These are phyloP conservation scores for Backusella westeae DNA, from an alignment of 192 early-diverging fungal species.

Conservation along the genomic window DNA sequence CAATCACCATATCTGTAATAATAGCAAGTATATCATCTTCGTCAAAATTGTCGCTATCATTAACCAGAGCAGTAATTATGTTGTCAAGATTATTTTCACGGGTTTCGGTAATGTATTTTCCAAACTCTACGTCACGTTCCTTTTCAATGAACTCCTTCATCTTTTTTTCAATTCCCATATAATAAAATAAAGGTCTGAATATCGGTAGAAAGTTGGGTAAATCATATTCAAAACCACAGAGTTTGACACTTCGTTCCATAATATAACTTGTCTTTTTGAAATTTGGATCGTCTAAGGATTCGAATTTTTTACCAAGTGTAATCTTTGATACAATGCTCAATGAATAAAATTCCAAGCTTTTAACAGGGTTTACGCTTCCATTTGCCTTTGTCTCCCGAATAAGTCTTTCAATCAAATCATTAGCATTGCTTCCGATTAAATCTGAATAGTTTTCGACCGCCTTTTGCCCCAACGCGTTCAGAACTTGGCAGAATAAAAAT, in stretches of 20 bases:
- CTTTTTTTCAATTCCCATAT: not conserved
- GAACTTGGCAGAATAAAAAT: not conserved
- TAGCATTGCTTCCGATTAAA: not conserved
- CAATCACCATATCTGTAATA: slow-evolving; percentile 3
- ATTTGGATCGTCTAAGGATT: not conserved
- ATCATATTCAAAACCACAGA: not conserved
- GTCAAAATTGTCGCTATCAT: not conserved
- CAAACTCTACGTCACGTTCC: not conserved
- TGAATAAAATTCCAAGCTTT: not conserved
- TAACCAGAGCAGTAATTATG: not conserved
- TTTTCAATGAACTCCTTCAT: not conserved
- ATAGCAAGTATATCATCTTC: not conserved
- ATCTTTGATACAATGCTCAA: not conserved
- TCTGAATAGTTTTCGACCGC: not conserved
- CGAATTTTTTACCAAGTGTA: not conserved
- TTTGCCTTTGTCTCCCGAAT: not conserved
- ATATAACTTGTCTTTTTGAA: not conserved
- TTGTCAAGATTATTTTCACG: not conserved
- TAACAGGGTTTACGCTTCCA: not conserved
- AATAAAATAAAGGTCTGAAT: not conserved
- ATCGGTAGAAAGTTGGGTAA: not conserved
- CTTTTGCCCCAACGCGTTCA: not conserved
- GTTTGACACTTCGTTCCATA: not conserved
- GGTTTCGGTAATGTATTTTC: not conserved
- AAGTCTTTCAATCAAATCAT: not conserved